Conservation (phyloP, 192 early-diverging fungal species). For the Piromyces finnis region DNA sequence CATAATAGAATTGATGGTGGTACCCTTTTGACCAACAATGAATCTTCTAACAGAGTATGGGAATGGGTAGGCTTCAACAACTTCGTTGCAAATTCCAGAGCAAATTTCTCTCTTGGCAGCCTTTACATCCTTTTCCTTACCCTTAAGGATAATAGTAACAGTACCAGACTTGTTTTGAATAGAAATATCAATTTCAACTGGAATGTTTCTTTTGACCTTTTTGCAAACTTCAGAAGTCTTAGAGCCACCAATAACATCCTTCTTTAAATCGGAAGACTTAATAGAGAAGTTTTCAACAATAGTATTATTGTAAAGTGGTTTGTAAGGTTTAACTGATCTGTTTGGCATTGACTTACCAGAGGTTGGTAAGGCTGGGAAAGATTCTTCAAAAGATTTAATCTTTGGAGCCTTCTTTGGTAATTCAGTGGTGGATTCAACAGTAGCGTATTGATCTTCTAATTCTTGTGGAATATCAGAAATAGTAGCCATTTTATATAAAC, state of each 20-base stretch:
- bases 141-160: neutral
- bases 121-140: neutral
- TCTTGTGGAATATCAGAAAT: neutral
- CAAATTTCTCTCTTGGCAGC: neutral
- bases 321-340: neutral
- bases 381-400: neutral
- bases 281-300: neutral
- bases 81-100: neutral
- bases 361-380: neutral
- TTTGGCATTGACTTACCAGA: neutral
- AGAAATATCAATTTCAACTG: neutral
- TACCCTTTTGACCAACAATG: conserved; percentile 68
- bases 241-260: neutral
- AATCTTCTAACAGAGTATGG: conserved; percentile 64
- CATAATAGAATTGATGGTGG: conserved; percentile 57
- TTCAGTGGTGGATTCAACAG: neutral
- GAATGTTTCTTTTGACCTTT: neutral
- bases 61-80: conserved; percentile 6
- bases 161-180: neutral
- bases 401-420: neutral
- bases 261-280: neutral
- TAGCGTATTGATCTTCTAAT: neutral
- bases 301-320: neutral
- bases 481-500: neutral
- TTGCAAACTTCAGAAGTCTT: neutral